phyloP scores from a whole-genome alignment of 2,329 filamentous ascomycete species.

The Leptographium procerum region DNA sequence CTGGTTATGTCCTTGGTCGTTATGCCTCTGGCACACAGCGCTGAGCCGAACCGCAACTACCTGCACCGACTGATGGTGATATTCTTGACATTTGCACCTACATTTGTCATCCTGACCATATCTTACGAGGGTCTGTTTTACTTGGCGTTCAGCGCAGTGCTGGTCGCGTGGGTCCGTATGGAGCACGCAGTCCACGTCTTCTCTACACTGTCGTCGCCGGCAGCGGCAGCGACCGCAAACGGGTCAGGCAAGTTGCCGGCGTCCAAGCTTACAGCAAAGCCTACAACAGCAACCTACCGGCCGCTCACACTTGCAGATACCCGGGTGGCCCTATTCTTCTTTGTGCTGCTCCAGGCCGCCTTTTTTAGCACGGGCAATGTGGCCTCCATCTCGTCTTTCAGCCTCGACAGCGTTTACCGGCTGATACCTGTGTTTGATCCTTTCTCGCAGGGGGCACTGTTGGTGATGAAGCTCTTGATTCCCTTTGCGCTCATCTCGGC shows the following conservation, averaged over 20 bases:
- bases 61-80: constrained; percentile 79
- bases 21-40: constrained; percentile 68
- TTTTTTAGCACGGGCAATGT: constrained; percentile 98
- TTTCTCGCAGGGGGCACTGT: constrained; percentile 76
- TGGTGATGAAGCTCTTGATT: constrained; percentile 82
- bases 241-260: not conserved
- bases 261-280: not conserved
- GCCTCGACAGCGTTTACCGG: constrained; percentile 76
- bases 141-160: constrained; percentile 69
- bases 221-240: not conserved
- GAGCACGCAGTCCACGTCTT: constrained; percentile 63
- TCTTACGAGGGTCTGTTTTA: constrained; percentile 98
- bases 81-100: constrained; percentile 85
- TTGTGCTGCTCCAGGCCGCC: constrained; percentile 84
- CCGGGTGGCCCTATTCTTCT: constrained; percentile 85
- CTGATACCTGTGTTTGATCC: constrained; percentile 89
- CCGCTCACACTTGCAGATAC: constrained; percentile 71
- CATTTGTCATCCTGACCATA: constrained; percentile 91
- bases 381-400: constrained; percentile 87
- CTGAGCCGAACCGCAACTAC: constrained; percentile 77
- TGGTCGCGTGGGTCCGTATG: constrained; percentile 84
- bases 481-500: constrained; percentile 89
- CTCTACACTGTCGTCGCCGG: constrained; percentile 17
- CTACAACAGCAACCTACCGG: constrained; percentile 35
- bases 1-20: constrained; percentile 56